Percentiles rank a stretch among this genome's conserved stretches.
Evolutionary conservation across 1,139 yeast species (phyloP).

Genomic region (Candida tropicalis): DNA sequence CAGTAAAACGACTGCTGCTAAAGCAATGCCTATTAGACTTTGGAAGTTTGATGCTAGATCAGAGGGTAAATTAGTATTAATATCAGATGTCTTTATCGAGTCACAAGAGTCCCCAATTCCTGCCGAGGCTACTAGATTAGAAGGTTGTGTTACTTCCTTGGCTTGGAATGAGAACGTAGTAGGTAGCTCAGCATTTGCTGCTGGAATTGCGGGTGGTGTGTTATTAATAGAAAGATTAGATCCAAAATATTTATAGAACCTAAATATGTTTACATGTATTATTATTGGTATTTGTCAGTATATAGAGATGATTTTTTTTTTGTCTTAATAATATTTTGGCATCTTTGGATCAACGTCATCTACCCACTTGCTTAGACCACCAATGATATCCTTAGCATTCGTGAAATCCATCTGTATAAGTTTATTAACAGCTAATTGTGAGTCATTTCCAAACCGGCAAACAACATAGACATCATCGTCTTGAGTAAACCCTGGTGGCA

Average conservation of each 20-base stretch:
- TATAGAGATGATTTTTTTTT: neutral
- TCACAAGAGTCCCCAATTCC: constrained; percentile 32
- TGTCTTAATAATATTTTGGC: constrained; percentile 60
- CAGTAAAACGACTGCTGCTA: constrained; percentile 33
- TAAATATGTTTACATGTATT: no score
- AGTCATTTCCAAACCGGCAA: constrained; percentile 91
- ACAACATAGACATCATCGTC: constrained; percentile 46
- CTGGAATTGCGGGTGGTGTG: constrained; percentile 69
- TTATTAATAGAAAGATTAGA: constrained; percentile 62
- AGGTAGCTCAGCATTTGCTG: constrained; percentile 63
- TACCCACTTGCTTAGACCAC: constrained; percentile 80
- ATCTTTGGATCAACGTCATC: constrained; percentile 57
- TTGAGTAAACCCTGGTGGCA: constrained; percentile 28
- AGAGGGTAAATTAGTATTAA: constrained; percentile 19
- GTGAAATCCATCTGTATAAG: constrained; percentile 53
- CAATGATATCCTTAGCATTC: constrained; percentile 67
- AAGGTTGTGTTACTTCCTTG: constrained; percentile 53
- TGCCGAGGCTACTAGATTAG: constrained; percentile 51
- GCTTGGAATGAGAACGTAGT: constrained; percentile 62
- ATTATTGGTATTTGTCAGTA: no score
- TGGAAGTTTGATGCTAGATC: constrained; percentile 33
- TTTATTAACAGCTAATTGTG: constrained; percentile 70
- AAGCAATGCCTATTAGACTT: constrained; percentile 34
- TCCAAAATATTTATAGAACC: constrained; percentile 21
- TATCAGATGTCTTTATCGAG: constrained; percentile 29